A percentile compares a stretch with the other conserved stretches of the same genome.
These are phyloP conservation scores for Neopestalotiopsis sp. DNA, from an alignment of 2,329 filamentous ascomycete species.

Conservation along the genomic window DNA sequence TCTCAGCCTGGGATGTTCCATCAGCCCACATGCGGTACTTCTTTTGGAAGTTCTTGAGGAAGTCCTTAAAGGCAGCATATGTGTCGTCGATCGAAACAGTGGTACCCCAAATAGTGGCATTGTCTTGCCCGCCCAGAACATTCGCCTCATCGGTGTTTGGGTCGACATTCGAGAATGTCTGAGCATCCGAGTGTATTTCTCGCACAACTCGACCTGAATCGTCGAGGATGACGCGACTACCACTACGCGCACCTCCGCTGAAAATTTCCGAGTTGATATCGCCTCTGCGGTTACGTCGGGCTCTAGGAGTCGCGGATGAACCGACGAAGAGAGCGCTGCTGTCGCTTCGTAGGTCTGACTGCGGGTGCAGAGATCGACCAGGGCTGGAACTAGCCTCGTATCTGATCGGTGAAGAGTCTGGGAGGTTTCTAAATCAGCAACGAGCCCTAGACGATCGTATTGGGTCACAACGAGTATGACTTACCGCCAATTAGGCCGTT, in stretches of 20 bases:
- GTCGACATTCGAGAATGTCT: slow-evolving; percentile 68
- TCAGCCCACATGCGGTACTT: slow-evolving; percentile 95
- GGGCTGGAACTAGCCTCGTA: slow-evolving; percentile 92
- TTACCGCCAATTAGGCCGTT: slow-evolving; percentile 65
- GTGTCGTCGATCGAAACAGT: slow-evolving; percentile 94
- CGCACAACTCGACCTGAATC: slow-evolving; percentile 63
- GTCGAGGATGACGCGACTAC: slow-evolving; percentile 64
- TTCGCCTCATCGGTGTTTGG: slow-evolving; percentile 93
- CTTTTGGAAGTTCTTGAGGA: slow-evolving; percentile 86
- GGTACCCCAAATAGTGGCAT: slow-evolving; percentile 93
- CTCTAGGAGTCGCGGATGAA: slow-evolving; percentile 58
- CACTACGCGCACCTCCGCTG: slow-evolving; percentile 56
- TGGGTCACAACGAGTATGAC: slow-evolving; percentile 25
- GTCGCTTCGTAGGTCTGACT: slow-evolving; percentile 79
- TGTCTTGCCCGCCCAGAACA: slow-evolving; percentile 79
- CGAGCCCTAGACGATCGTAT: not conserved
- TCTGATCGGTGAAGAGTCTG: slow-evolving; percentile 90
- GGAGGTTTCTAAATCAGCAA: slow-evolving; percentile 15
- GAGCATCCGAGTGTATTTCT: slow-evolving; percentile 64
- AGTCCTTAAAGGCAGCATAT: slow-evolving; percentile 87
- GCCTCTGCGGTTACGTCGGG: slow-evolving; percentile 70
- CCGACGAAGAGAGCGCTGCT: slow-evolving; percentile 88
- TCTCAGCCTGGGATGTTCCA: slow-evolving; percentile 80
- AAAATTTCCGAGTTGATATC: slow-evolving; percentile 86
- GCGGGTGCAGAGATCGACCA: slow-evolving; percentile 64